Evolutionary conservation across 768 basidiomycete species (phyloP).

Genomic region (Podaxis sp.): DNA sequence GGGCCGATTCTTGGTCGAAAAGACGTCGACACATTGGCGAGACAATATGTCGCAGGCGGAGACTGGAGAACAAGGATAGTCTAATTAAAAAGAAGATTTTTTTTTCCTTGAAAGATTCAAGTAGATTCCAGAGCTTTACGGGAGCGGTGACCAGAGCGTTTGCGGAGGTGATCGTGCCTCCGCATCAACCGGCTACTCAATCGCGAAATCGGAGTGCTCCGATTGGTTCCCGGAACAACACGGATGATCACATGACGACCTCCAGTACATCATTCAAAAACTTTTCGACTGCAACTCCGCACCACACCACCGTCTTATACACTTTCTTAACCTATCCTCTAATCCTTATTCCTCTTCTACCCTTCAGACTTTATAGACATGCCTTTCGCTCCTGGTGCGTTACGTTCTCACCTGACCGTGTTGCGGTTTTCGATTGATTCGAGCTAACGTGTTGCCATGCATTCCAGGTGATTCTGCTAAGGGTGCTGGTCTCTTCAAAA

Average conservation of each 20-base stretch:
- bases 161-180: not conserved
- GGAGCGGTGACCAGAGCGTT: too few species aligned
- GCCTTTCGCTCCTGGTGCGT: slow-evolving; percentile 42
- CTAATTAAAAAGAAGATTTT: too few species aligned
- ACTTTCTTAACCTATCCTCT: slow-evolving; percentile 16
- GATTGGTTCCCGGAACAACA: slow-evolving; percentile 34
- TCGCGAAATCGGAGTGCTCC: slow-evolving; percentile 16
- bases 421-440: slow-evolving; percentile 17
- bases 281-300: slow-evolving; percentile 20
- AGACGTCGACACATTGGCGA: too few species aligned
- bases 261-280: slow-evolving; percentile 23
- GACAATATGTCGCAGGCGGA: too few species aligned
- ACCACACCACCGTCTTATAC: slow-evolving; percentile 18
- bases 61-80: too few species aligned
- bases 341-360: slow-evolving; percentile 19
- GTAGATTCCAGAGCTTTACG: too few species aligned
- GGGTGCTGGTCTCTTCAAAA: slow-evolving; percentile 96
- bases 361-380: slow-evolving; percentile 32
- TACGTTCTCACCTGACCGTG: slow-evolving; percentile 40
- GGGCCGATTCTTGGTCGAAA: too few species aligned
- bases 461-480: slow-evolving; percentile 75
- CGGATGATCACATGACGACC: slow-evolving; percentile 30
- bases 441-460: not conserved
- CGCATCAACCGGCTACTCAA: slow-evolving; percentile 3
- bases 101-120: too few species aligned